Base-by-base conservation (phyloP, 2,329 filamentous ascomycete species). In the Hansfordia pulvinata region DNA sequence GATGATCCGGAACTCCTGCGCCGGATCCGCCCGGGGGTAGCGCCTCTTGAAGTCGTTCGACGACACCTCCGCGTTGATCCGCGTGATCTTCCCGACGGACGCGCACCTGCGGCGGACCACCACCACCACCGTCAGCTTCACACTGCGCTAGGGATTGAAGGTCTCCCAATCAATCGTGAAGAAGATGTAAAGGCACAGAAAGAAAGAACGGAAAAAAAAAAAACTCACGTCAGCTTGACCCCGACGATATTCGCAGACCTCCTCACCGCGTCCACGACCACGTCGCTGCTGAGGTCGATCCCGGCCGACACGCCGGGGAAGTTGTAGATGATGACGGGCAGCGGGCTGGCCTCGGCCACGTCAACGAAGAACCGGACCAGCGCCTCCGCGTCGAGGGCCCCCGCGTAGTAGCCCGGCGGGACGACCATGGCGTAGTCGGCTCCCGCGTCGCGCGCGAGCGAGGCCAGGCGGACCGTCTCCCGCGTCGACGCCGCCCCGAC, bases 281-380 rank as follows among this genome's bases (percentile, higher is more conserved):
- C 64, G 34, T 79, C 74, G 0, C 71, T 78, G 42, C 72, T 69
- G 23, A 82, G 57, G 39, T 82, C 76, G 8, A 81, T 56, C 4
- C 77, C 76, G 9, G 72, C 64, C 14, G 64, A 71, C 4, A 77
- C 74, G 5, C 60, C 71, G 2, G 76, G 76, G 55, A 75, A 82
- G 50, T 82, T 82, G 58, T 82, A 82, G 31, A 83, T 71, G 20
- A 82, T 50, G 14, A 82, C 56, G 0, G 76, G 76, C 2, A 82
- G 44, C 0, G 67, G 62, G 11, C 63, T 70, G 2, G 60, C 61
- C 26, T 63, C 57, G 3, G 76, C 76, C 19, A 67, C 63, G 35
- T 72, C 68, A 23, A 58, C 53, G 51, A 80, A 82, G 51, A 76
- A 79, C 13, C 62, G 57, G 26, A 69, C 55, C 17, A 81, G 59